phyloP scores from a whole-genome alignment of 306 rosid species.

The Lotus japonicus region DNA sequence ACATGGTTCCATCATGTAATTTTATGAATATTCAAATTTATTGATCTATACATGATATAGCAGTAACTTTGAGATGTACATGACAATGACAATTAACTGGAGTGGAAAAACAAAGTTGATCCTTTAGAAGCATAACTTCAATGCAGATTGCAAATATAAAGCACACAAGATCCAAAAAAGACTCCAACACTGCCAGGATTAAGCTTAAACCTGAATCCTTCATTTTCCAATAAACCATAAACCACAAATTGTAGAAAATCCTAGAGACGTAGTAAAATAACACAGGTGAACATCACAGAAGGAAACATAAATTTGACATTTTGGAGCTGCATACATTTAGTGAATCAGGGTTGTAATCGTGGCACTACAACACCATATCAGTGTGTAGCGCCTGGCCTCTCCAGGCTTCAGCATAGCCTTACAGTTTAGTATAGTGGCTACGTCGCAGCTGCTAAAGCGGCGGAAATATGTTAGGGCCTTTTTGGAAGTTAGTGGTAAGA shows the following conservation, averaged over 20 bases:
- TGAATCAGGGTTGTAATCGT: neutral
- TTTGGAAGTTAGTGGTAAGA: too few relatives aligned
- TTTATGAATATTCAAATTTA: neutral
- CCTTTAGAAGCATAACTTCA: slow-evolving; percentile 1
- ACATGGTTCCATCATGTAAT: slow-evolving; percentile 9
- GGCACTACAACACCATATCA: too few relatives aligned
- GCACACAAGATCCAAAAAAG: slow-evolving; percentile 8
- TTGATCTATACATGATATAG: slow-evolving; percentile 8
- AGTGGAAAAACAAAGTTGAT: slow-evolving; percentile 1
- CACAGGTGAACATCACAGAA: neutral
- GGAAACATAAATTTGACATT: neutral
- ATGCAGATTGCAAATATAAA: slow-evolving; percentile 14
- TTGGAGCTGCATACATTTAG: neutral
- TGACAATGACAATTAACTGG: neutral
- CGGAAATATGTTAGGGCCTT: too few relatives aligned
- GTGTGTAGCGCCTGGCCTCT: too few relatives aligned
- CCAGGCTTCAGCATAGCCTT: too few relatives aligned
- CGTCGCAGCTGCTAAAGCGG: too few relatives aligned
- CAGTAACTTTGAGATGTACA: slow-evolving; percentile 3
- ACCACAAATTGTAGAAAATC: neutral
- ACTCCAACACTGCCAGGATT: neutral
- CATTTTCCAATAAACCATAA: neutral
- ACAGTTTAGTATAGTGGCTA: too few relatives aligned
- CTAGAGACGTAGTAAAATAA: neutral
- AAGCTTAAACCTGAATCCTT: neutral